Percentiles rank a stretch among this genome's conserved stretches.
These are phyloP conservation scores for Microcos paniculata DNA, from an alignment of 345 rosid species.

Conservation along the genomic window DNA sequence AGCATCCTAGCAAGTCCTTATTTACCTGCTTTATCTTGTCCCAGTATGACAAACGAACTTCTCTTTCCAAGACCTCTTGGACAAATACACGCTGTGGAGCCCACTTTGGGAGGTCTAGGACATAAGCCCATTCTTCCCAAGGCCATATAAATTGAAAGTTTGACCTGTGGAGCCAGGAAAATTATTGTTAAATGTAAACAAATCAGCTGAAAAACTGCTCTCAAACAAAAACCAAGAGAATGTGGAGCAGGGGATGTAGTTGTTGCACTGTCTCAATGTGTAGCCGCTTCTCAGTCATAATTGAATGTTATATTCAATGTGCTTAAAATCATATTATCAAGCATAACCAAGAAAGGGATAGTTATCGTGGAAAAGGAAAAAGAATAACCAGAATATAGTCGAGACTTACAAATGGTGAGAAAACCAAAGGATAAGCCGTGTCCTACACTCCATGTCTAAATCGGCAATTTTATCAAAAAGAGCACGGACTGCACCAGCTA, in stretches of 20 bases:
- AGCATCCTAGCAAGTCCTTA: not conserved
- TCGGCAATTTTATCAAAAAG: slow-evolving; percentile 93
- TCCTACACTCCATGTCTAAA: slow-evolving; percentile 94
- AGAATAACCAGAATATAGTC: not conserved
- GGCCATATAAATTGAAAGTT: slow-evolving; percentile 99
- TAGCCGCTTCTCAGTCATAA: not conserved
- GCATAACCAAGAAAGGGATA: not conserved
- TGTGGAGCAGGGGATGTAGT: not conserved
- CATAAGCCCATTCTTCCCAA: slow-evolving; percentile 99
- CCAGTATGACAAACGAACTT: slow-evolving; percentile 97
- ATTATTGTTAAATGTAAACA: not conserved
- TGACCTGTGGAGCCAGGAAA: slow-evolving; percentile 57
- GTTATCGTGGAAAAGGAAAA: not conserved
- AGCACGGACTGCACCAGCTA: slow-evolving; percentile 96
- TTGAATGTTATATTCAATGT: not conserved
- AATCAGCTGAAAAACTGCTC: not conserved
- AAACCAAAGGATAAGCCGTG: slow-evolving; percentile 94
- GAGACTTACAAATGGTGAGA: slow-evolving; percentile 93
- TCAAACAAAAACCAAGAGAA: not conserved
- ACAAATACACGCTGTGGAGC: slow-evolving; percentile 98
- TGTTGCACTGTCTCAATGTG: not conserved
- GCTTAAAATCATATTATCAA: not conserved
- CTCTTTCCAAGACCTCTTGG: slow-evolving; percentile 97
- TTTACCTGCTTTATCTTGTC: slow-evolving; percentile 94
- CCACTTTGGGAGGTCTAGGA: slow-evolving; percentile 95